Evolutionary conservation across 805 yeast species (phyloP), one percentile per base, ranked within the genome.

Genomic region (Isabelozyma gotoi): DNA sequence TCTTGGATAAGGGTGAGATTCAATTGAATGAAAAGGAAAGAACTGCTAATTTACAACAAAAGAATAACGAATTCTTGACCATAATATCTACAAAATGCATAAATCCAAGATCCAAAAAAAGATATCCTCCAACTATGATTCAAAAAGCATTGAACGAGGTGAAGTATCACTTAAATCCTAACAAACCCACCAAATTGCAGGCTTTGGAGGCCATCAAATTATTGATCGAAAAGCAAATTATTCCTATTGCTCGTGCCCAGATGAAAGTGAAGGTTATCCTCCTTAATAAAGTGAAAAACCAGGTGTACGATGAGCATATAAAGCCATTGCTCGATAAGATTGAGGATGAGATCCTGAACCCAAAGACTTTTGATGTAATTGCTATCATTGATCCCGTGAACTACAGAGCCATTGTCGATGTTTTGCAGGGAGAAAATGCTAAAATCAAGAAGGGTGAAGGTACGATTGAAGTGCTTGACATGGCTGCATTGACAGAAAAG

Each of bases 21-120:
- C 98, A 94, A 62, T 77, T 94, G 42, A 89, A 94, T 55, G 97
- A 89, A 63, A 90, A 88, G 69, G 99, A 94, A 66, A 76, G 99
- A 56, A 85, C 80, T 50, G 84, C 85, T 38, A 84, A 85, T 60
- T 65, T 81, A 46, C 77, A 74, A 43, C 91, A 88, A 62, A 77
- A 84, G 39, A 88, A 82, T 50, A 88, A 88, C 50, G 96, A 90
- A 56, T 84, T 90, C 48, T 68, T 94, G 27, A 88, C 84, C 39
- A 81, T 89, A 36, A 82, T 94, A 21, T 85, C 95, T 14, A 84
- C 96, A 3, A 90, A 89, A 62, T 91, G 97, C 60, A 84, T 94
- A 38, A 94, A 94, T 52, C 98, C 99, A 4, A 80, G 77, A 43
- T 82, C 92, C 2, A 85, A 85, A 59, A 88, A 91, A 59, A 82